Evolutionary conservation across 2,329 filamentous ascomycete genomes (phyloP).

Genomic region (Periconia sp.): DNA sequence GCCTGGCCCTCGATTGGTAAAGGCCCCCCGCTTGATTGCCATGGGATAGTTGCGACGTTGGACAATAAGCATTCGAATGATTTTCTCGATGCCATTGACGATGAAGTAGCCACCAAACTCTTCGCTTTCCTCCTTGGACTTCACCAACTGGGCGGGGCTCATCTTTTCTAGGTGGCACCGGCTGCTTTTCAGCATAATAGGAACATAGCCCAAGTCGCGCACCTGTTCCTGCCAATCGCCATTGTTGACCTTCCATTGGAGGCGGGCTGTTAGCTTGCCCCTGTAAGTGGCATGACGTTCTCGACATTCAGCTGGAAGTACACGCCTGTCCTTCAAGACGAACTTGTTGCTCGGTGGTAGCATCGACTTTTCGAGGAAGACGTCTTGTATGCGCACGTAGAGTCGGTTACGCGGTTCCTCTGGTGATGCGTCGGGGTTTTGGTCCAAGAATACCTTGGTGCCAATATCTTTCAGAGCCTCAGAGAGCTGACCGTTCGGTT

Average conservation of each 20-base stretch:
- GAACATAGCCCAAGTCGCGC: constrained; percentile 83
- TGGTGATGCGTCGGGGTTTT: constrained; percentile 56
- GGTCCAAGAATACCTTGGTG: constrained; percentile 83
- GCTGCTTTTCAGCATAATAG: constrained; percentile 94
- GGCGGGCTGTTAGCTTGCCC: constrained; percentile 77
- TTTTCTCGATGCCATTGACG: constrained; percentile 96
- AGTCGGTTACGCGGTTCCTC: constrained; percentile 73
- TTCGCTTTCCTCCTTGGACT: constrained; percentile 91
- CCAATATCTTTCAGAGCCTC: constrained; percentile 87
- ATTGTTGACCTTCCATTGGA: constrained; percentile 86
- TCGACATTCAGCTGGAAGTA: constrained; percentile 89
- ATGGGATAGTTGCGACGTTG: constrained; percentile 92
- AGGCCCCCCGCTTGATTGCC: constrained; percentile 89
- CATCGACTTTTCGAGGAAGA: constrained; percentile 79
- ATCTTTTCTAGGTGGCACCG: constrained; percentile 87
- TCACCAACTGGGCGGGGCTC: constrained; percentile 78
- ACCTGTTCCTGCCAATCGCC: constrained; percentile 80
- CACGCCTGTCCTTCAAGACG: constrained; percentile 63
- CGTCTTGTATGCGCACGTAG: constrained; percentile 74
- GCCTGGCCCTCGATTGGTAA: constrained; percentile 79
- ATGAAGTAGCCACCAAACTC: constrained; percentile 97
- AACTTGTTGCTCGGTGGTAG: constrained; percentile 83
- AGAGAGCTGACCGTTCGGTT: constrained; percentile 69
- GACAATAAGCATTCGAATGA: constrained; percentile 88
- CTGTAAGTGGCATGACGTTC: constrained; percentile 91